Evolutionary conservation across 2,329 filamentous ascomycete species (phyloP).

Genomic region (Hypomyces perniciosus): DNA sequence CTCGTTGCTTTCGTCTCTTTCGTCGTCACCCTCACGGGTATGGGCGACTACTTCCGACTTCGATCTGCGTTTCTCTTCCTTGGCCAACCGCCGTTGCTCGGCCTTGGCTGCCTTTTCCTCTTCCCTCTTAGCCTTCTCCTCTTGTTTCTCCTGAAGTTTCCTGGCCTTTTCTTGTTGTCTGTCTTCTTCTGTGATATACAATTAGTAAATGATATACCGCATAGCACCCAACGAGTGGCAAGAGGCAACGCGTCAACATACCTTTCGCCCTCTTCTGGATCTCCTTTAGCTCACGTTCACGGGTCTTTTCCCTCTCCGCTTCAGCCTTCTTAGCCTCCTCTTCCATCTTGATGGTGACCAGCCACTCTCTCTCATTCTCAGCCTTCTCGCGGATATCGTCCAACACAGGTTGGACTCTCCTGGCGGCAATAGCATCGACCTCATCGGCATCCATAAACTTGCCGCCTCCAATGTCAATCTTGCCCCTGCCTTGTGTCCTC

Average conservation of each 20-base stretch:
- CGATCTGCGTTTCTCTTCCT: constrained; percentile 48
- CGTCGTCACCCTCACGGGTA: constrained; percentile 7
- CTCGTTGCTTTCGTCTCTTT: background rate
- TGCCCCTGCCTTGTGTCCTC: constrained; percentile 50
- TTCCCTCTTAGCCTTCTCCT: constrained; percentile 39
- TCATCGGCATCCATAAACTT: constrained; percentile 73
- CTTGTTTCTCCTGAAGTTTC: constrained; percentile 21
- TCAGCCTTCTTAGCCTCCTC: constrained; percentile 52
- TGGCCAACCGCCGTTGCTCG: constrained; percentile 45
- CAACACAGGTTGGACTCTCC: constrained; percentile 72
- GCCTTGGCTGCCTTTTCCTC: constrained; percentile 47
- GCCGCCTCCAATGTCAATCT: constrained; percentile 69
- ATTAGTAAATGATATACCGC: background rate
- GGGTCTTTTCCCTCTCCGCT: constrained; percentile 38
- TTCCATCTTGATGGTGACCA: constrained; percentile 59
- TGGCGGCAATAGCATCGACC: constrained; percentile 72
- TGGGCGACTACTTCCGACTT: constrained; percentile 17
- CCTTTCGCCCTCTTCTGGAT: constrained; percentile 52
- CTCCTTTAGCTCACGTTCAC: constrained; percentile 48
- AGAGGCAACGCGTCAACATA: constrained; percentile 32
- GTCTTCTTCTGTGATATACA: constrained; percentile 35
- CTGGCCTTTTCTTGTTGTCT: constrained; percentile 27
- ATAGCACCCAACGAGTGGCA: background rate
- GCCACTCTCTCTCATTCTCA: constrained; percentile 62
- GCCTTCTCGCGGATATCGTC: constrained; percentile 80